Evolutionary conservation across 2,329 filamentous ascomycete genomes (phyloP).

Genomic region (Apiospora saccharicola): DNA sequence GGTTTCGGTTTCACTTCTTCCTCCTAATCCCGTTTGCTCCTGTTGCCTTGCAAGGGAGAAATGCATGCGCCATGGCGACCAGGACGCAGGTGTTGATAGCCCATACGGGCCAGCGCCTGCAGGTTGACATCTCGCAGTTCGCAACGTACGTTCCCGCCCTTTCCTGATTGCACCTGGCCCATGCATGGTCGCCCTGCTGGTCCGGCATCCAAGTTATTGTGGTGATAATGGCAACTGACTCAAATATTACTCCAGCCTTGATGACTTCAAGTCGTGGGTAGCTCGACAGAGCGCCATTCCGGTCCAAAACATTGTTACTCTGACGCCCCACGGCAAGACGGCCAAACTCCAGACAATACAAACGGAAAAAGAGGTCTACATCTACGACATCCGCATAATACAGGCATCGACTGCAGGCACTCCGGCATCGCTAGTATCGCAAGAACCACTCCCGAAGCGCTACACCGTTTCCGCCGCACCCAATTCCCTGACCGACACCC

Average conservation of each 20-base stretch:
- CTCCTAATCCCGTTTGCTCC: conserved; percentile 2
- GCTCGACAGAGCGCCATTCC: conserved; percentile 77
- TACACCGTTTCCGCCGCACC: conserved; percentile 73
- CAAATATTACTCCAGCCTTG: conserved; percentile 63
- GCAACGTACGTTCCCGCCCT: conserved; percentile 65
- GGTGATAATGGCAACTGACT: conserved; percentile 32
- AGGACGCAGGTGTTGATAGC: conserved; percentile 89
- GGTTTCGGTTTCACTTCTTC: neutral
- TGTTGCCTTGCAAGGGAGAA: conserved; percentile 25
- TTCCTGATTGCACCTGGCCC: conserved; percentile 21
- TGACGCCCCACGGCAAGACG: conserved; percentile 85
- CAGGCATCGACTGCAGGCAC: conserved; percentile 57
- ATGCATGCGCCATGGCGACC: conserved; percentile 66
- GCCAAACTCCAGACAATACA: conserved; percentile 82
- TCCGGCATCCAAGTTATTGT: conserved; percentile 29
- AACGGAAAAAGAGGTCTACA: conserved; percentile 87
- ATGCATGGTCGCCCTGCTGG: conserved; percentile 5
- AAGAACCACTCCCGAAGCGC: conserved; percentile 59
- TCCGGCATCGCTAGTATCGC: conserved; percentile 53
- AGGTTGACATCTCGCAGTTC: conserved; percentile 78
- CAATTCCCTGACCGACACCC: conserved; percentile 82
- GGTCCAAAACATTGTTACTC: conserved; percentile 80
- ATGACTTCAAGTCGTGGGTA: conserved; percentile 86
- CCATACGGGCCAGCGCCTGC: conserved; percentile 88
- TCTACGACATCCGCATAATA: conserved; percentile 85